phyloP scores from a whole-genome alignment of 1,139 yeast species.

The Arxiozyma bovina region DNA sequence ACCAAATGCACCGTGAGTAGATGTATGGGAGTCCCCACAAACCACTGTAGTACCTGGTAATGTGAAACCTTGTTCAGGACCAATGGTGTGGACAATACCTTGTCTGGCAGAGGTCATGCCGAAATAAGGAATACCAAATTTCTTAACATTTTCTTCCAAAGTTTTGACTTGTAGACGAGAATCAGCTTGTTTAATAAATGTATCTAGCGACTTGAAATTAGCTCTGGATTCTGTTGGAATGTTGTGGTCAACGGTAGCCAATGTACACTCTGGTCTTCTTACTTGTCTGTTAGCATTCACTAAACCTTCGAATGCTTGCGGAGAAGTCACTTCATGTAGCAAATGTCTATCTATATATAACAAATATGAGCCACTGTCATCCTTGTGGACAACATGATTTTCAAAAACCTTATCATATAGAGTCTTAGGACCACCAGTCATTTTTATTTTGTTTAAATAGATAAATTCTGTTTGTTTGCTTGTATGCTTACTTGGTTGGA shows the following conservation, averaged over 20 bases:
- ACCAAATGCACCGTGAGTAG: conserved; percentile 98
- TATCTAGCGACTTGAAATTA: conserved; percentile 59
- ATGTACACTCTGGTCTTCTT: conserved; percentile 88
- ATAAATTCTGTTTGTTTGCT: neutral
- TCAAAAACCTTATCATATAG: conserved; percentile 93
- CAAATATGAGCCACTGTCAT: conserved; percentile 77
- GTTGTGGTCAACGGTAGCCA: conserved; percentile 96
- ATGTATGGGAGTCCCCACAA: conserved; percentile 97
- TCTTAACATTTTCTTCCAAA: conserved; percentile 83
- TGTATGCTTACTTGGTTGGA: neutral
- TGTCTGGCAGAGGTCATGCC: conserved; percentile 94
- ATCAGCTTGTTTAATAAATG: conserved; percentile 87
- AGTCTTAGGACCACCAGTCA: conserved; percentile 44
- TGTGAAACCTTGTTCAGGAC: conserved; percentile 98
- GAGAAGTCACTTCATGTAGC: conserved; percentile 97
- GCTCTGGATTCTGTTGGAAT: conserved; percentile 86
- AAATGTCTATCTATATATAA: conserved; percentile 91
- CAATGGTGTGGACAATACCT: conserved; percentile 96
- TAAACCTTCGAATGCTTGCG: conserved; percentile 96
- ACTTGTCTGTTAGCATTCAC: conserved; percentile 78
- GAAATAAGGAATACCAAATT: conserved; percentile 80
- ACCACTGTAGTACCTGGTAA: conserved; percentile 97
- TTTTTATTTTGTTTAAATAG: neutral
- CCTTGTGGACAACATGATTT: conserved; percentile 86
- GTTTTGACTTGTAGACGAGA: conserved; percentile 89